phyloP scores from a whole-genome alignment of 75 land plant species.

The Selaginella tamariscina region DNA sequence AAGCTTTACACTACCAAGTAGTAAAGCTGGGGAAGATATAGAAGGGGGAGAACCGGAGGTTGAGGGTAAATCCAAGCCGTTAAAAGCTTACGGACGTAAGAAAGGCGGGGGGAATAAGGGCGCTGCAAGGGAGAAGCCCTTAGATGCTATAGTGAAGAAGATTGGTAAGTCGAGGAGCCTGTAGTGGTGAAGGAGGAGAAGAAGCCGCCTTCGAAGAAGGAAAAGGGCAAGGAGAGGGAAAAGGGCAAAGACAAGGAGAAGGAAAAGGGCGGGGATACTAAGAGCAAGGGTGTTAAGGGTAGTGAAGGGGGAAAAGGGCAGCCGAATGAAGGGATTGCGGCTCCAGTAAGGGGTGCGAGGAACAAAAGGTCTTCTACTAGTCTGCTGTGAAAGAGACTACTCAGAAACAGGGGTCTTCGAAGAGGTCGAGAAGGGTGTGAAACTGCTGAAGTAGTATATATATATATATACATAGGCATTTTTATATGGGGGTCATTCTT shows the following conservation, averaged over 20 bases:
- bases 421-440: too few relatives aligned
- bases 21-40: background rate
- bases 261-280: background rate
- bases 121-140: background rate
- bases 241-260: conserved; percentile 5
- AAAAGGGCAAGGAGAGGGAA: conserved; percentile 21
- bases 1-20: background rate
- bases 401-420: too few relatives aligned
- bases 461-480: too few relatives aligned
- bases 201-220: background rate
- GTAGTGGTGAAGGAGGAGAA: conserved; percentile 11
- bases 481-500: too few relatives aligned
- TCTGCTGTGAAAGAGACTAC: too few relatives aligned
- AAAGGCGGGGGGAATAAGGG: background rate
- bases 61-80: background rate
- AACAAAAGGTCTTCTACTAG: background rate
- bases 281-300: background rate
- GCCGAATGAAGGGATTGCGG: background rate
- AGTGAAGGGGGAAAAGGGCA: background rate
- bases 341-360: background rate
- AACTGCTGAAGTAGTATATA: too few relatives aligned
- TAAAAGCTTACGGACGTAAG: background rate
- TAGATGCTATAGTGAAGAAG: conserved; percentile 1
- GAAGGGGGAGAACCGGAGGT: background rate
- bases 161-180: background rate